These are phyloP conservation scores for Colletotrichum caudatum DNA, from an alignment of 2,329 filamentous ascomycete genomes.

Conservation along the genomic window DNA sequence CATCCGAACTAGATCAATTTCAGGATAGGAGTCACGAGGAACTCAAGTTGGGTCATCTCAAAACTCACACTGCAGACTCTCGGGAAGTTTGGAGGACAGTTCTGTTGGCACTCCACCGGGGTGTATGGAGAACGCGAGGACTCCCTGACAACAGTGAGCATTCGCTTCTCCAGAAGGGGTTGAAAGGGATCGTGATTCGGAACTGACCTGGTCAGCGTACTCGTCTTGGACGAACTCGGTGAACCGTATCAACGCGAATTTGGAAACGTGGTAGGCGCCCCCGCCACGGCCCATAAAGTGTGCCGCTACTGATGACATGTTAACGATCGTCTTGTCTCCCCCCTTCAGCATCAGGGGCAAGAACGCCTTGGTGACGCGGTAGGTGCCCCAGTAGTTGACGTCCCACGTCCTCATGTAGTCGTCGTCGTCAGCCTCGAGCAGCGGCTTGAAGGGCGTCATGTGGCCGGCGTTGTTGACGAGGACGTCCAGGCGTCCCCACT, in stretches of 20 bases:
- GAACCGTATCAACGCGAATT: conserved; percentile 62
- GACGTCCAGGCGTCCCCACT: conserved; percentile 55
- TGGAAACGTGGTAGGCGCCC: conserved; percentile 60
- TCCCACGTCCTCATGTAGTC: conserved; percentile 63
- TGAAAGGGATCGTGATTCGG: background rate
- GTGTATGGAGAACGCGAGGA: conserved; percentile 56
- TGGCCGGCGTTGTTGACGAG: conserved; percentile 60
- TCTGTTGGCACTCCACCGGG: conserved; percentile 56
- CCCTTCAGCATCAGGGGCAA: conserved; percentile 58
- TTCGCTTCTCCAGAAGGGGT: background rate
- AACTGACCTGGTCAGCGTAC: conserved; percentile 48
- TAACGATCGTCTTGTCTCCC: conserved; percentile 58
- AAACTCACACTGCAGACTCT: conserved; percentile 35
- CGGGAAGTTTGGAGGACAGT: conserved; percentile 37
- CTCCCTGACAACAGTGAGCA: conserved; percentile 47
- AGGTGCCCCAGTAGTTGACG: conserved; percentile 63
- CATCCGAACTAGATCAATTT: conserved; percentile 30
- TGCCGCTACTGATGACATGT: conserved; percentile 59
- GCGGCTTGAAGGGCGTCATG: conserved; percentile 49
- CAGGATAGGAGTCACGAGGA: background rate
- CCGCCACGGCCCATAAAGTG: conserved; percentile 50
- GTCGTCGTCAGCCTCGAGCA: conserved; percentile 51
- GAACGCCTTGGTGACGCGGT: conserved; percentile 60
- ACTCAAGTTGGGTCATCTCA: fast-evolving
- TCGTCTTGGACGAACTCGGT: conserved; percentile 62